Evolutionary conservation across 2,329 filamentous ascomycete genomes (phyloP).

Genomic region (Fusarium transvaalense): DNA sequence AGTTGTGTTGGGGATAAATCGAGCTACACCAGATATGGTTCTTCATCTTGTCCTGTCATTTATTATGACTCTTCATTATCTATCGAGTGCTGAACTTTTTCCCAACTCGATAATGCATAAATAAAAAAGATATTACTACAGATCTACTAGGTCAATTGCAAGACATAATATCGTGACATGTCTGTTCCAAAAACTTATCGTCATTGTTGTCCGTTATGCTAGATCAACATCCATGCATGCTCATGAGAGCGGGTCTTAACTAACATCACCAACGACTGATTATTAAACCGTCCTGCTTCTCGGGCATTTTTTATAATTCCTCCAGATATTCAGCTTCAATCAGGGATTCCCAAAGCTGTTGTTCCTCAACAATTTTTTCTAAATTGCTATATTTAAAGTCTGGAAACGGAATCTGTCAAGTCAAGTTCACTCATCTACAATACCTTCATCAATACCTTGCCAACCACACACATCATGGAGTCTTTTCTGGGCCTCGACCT

Average conservation of each 20-base stretch:
- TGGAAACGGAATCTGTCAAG: background rate
- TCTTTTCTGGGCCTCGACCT: constrained; percentile 52
- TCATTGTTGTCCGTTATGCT: constrained; percentile 26
- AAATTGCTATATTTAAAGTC: constrained; percentile 2
- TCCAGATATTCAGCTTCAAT: constrained; percentile 6
- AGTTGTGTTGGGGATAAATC: constrained; percentile 17
- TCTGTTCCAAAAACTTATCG: background rate
- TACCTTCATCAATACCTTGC: background rate
- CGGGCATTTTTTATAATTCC: constrained; percentile 32
- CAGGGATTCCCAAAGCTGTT: background rate
- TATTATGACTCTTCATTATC: background rate
- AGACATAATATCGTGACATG: background rate
- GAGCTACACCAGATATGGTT: constrained; percentile 9
- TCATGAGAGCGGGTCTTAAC: constrained; percentile 11
- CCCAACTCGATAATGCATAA: background rate
- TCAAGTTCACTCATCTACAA: background rate
- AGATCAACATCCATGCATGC: constrained; percentile 38
- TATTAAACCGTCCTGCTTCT: constrained; percentile 28
- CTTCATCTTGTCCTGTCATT: background rate
- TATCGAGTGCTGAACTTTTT: background rate
- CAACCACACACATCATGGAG: constrained; percentile 44
- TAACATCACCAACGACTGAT: constrained; percentile 17
- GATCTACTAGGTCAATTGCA: background rate
- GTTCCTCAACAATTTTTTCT: constrained; percentile 27
- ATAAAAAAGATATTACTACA: background rate